phyloP scores from a whole-genome alignment of 106 monocot species.

The Dendrobium nobile region DNA sequence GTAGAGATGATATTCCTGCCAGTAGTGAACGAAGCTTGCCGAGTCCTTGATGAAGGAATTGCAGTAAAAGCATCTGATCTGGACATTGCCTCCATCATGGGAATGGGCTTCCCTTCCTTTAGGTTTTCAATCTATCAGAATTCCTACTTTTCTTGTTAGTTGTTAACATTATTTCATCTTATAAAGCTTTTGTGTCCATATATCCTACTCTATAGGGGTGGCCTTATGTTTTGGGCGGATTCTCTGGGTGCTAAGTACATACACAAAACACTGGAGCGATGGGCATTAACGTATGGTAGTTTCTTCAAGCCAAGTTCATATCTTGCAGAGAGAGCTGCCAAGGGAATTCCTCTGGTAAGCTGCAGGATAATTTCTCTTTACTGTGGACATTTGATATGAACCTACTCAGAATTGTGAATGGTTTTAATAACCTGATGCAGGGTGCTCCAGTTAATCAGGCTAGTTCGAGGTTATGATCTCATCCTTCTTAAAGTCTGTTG shows the following conservation, averaged over 20 bases:
- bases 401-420: too few relatives aligned
- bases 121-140: constrained; percentile 33
- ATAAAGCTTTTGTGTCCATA: background rate
- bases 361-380: background rate
- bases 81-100: constrained; percentile 83
- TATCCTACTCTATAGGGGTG: constrained; percentile 52
- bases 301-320: constrained; percentile 84
- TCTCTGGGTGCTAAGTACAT: constrained; percentile 72
- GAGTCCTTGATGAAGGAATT: constrained; percentile 86
- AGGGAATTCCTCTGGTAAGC: constrained; percentile 65
- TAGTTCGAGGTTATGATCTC: constrained; percentile 28
- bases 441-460: constrained; percentile 32
- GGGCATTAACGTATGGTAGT: constrained; percentile 59
- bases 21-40: constrained; percentile 90
- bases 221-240: constrained; percentile 86
- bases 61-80: constrained; percentile 91
- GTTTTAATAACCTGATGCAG: constrained; percentile 16
- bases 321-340: constrained; percentile 56
- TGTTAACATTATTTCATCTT: background rate
- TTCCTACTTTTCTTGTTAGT: background rate
- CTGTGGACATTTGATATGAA: too few relatives aligned
- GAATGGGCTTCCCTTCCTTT: constrained; percentile 95
- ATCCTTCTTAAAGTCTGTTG: background rate
- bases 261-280: constrained; percentile 43
- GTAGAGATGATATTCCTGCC: constrained; percentile 91